Evolutionary conservation across 1,139 yeast species (phyloP).

Genomic region (Yamadazyma diospyri): DNA sequence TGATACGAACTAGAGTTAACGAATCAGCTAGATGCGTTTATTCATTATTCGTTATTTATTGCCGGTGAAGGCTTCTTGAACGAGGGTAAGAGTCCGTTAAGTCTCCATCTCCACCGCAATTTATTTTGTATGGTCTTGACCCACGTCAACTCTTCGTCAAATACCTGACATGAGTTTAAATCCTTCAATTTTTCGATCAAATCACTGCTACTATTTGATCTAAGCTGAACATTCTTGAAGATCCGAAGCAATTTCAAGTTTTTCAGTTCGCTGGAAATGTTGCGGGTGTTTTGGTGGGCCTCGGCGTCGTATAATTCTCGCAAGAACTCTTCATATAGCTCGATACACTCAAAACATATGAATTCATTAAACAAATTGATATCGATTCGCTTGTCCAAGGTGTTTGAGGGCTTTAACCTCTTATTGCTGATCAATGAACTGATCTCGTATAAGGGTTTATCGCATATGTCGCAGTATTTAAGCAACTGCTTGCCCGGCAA

Average conservation of each 20-base stretch:
- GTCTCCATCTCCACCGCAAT: slow-evolving; percentile 31
- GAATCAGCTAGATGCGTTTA: too few species aligned
- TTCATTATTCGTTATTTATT: background rate
- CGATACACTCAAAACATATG: slow-evolving; percentile 64
- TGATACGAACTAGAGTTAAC: too few species aligned
- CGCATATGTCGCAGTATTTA: slow-evolving; percentile 63
- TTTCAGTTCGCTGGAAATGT: slow-evolving; percentile 10
- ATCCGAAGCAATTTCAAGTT: slow-evolving; percentile 20
- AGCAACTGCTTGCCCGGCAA: slow-evolving; percentile 36
- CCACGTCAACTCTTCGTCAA: slow-evolving; percentile 23
- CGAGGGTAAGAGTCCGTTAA: slow-evolving; percentile 21
- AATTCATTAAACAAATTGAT: slow-evolving; percentile 41
- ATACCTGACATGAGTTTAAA: slow-evolving; percentile 14
- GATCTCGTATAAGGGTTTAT: slow-evolving; percentile 61
- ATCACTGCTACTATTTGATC: slow-evolving; percentile 15
- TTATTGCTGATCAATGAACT: slow-evolving; percentile 42
- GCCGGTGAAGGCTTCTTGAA: slow-evolving; percentile 6
- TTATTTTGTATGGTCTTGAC: slow-evolving; percentile 25
- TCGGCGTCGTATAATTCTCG: slow-evolving; percentile 23
- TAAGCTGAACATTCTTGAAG: slow-evolving; percentile 21
- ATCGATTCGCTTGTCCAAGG: slow-evolving; percentile 9
- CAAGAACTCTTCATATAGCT: slow-evolving; percentile 51
- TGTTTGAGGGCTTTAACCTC: slow-evolving; percentile 9
- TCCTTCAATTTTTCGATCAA: slow-evolving; percentile 23
- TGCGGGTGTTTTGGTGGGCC: background rate